Base-by-base conservation (phyloP, 257 asterid species). In the Solanum appendiculatum region DNA sequence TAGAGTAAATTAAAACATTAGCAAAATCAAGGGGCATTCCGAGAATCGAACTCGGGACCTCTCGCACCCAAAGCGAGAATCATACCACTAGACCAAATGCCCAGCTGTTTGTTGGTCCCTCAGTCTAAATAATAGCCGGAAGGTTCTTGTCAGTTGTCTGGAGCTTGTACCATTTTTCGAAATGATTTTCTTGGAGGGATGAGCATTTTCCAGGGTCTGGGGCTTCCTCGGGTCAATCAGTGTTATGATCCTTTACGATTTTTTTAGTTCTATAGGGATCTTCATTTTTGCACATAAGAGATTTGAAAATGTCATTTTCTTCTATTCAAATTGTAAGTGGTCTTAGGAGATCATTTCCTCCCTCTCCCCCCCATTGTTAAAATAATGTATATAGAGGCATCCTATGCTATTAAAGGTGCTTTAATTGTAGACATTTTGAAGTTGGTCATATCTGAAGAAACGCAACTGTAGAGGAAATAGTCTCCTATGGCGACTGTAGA, bases 41-140 rank as follows among this genome's bases (percentile, higher is more conserved):
- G 92, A 93, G 94, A 92, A 93, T 96, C 87, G 93, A 95, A 93
- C 94, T 92, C 91, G 89, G 92, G 98, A 91, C 96, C 96, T 91
- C 94, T 90, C 44, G 78, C 81, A 91, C 97, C 97, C 94, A 73
- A 89, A 96, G 95, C 92, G 92, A 92, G 98, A 94, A 94, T 95
- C 96, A 93, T 95, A 91, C 95, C 97, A 91, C 95, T 92, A 94
- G 95, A 93, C 98, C 99, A 93, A 81, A 81, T 81, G 82, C 20
- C 82, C 82, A 2, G 44, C 15, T 70, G 44, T 44, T 44, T 78
- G 39, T 29, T 78, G 27, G 84, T 78, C 39, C 23, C 13, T 27
- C 33, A 16, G 39, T 78, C 39, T 44, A 78, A 78, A 48, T 44
- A 15, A 78, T 78, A 14, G 63, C 14, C 44, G 36, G 16, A 78